Conservation (phyloP, 441 rosid species). For the Pelargonium citronellum region DNA sequence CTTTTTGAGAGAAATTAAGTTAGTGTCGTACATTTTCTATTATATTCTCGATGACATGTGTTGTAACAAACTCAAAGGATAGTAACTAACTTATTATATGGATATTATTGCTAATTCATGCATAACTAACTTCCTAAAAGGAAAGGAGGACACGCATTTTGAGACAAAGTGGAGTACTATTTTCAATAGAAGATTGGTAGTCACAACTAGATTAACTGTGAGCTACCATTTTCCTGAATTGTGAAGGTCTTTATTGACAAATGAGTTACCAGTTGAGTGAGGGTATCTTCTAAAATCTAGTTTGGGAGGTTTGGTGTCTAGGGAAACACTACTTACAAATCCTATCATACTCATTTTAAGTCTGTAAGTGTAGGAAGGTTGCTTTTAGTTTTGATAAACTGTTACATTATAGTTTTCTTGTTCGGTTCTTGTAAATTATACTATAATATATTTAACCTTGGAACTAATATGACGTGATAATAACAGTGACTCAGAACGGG, state of each 20-base stretch:
- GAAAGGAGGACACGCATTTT: too few relatives aligned
- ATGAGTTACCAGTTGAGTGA: not conserved
- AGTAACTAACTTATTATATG: too few relatives aligned
- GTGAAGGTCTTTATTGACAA: not conserved
- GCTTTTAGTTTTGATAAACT: slow-evolving; percentile 7
- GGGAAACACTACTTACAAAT: not conserved
- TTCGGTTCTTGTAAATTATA: not conserved
- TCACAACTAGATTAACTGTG: not conserved
- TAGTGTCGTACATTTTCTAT: too few relatives aligned
- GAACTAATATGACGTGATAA: slow-evolving; percentile 18
- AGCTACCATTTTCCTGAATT: not conserved
- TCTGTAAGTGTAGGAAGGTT: not conserved
- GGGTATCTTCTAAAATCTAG: not conserved
- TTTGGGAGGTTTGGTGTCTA: not conserved
- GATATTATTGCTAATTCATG: too few relatives aligned
- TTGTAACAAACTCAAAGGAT: too few relatives aligned
- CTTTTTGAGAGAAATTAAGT: too few relatives aligned
- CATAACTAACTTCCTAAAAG: too few relatives aligned
- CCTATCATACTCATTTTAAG: not conserved
- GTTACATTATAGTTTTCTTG: not conserved
- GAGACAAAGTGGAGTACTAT: too few relatives aligned
- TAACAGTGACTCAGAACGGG: slow-evolving; percentile 58
- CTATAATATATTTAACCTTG: not conserved
- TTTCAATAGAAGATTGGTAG: not conserved
- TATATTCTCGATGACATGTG: too few relatives aligned